Evolutionary conservation across 2,329 filamentous ascomycete species (phyloP), one percentile per base, ranked within the genome.

Genomic region (Diaporthe humulicola): DNA sequence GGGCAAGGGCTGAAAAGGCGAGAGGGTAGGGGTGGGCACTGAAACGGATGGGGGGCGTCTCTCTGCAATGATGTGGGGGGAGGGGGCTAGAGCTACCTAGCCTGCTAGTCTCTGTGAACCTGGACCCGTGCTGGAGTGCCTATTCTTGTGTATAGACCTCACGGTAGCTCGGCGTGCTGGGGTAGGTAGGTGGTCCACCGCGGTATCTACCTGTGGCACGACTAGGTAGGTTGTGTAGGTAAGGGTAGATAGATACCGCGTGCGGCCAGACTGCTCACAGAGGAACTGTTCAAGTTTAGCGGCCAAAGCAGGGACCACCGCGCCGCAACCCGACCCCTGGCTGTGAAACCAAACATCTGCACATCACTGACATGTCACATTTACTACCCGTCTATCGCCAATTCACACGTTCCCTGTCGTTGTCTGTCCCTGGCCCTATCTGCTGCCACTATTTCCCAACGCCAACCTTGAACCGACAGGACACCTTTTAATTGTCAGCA

Each of bases 11-110:
- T 72, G n/a, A 40, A 54, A 69, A 69, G 45, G n/a, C 4, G 48
- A 54, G 48, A 69, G 64, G 64, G 64, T 69, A 69, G 64, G 64
- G 64, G 64, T 69, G 64, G 64, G 64, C 64, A 69, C 22, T 69
- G 48, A 69, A 40, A 54, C 64, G 48, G 64, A 54, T 69, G 64
- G 64, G 64, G 64, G 64, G 64, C 64, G 64, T 69, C 48, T 69
- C n/a, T 69, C 48, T 69, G 64, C 45, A 52, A 69, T 54, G 45
- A 58, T 69, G 48, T 69, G 64, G 64, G 64, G 64, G 40, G 33
- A n/a, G 45, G 61, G 61, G 61, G 61, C 30, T 50, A 52, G 61
- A 52, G 61, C 58, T 64, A 64, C 58, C 58, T 19, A 22, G 38
- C 58, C 38, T 33, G 30, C 48, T 25, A 48, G 17, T 19, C 42